These are phyloP conservation scores for Diaporthe batatas DNA, from an alignment of 2,329 filamentous ascomycete species.

Conservation along the genomic window DNA sequence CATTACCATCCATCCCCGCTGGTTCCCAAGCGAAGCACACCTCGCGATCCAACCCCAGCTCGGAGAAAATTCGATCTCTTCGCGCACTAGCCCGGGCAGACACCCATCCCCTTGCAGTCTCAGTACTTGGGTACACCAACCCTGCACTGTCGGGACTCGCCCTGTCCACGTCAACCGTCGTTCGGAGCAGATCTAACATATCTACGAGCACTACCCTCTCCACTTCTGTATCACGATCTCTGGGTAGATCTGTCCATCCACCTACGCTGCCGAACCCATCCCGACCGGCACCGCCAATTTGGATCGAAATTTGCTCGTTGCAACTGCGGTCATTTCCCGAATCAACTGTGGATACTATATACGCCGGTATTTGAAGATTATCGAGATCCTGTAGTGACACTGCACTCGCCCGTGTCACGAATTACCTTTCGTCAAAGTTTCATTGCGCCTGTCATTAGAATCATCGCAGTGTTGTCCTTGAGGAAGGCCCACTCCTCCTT, in stretches of 20 bases:
- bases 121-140: constrained; percentile 27
- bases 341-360: constrained; percentile 27
- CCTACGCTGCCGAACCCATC: constrained; percentile 29
- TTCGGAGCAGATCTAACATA: constrained; percentile 33
- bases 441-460: background rate
- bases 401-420: constrained; percentile 9
- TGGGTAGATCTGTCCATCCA: constrained; percentile 33
- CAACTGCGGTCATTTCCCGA: constrained; percentile 29
- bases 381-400: background rate
- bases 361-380: background rate
- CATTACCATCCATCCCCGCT: constrained; percentile 31
- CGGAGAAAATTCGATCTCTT: constrained; percentile 37
- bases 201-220: constrained; percentile 34
- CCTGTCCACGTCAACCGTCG: constrained; percentile 31
- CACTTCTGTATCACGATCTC: constrained; percentile 31
- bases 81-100: constrained; percentile 32
- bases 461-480: background rate
- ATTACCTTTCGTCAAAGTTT: constrained; percentile 2
- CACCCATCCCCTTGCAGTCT: constrained; percentile 21
- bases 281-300: constrained; percentile 17
- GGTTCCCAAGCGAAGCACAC: constrained; percentile 36
- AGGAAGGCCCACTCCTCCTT: background rate
- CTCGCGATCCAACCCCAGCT: constrained; percentile 39
- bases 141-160: constrained; percentile 8
- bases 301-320: constrained; percentile 28